Percentiles rank a stretch among this genome's conserved stretches.
Evolutionary conservation across 805 yeast genomes (phyloP).

Genomic region (Candida tibetensis): DNA sequence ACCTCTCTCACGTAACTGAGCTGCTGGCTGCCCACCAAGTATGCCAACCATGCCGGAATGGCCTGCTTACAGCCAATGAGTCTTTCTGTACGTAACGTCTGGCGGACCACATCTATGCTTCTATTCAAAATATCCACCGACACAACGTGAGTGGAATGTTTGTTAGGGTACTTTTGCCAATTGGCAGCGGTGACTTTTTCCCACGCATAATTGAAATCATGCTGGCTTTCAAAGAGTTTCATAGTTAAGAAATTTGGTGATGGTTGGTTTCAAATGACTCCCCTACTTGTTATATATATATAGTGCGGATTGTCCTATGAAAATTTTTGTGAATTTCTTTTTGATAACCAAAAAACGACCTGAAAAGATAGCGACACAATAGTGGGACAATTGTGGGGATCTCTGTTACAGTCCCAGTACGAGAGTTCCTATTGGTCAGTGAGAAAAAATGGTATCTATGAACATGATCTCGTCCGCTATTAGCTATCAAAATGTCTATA

Average conservation of each 20-base stretch:
- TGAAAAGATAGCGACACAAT: too few relatives aligned
- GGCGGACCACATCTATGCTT: conserved; percentile 52
- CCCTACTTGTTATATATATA: too few relatives aligned
- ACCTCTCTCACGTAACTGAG: conserved; percentile 85
- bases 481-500: too few relatives aligned
- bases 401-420: too few relatives aligned
- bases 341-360: too few relatives aligned
- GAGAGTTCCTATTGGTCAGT: too few relatives aligned
- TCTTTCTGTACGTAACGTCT: conserved; percentile 69
- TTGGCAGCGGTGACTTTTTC: conserved; percentile 93
- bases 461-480: too few relatives aligned
- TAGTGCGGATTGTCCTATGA: conserved; percentile 2
- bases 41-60: conserved; percentile 77
- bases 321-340: conserved; percentile 1
- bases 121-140: conserved; percentile 87
- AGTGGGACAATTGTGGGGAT: too few relatives aligned
- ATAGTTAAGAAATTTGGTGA: conserved; percentile 39
- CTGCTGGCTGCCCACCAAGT: conserved; percentile 68
- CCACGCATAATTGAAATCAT: conserved; percentile 82
- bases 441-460: too few relatives aligned
- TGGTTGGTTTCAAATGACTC: too few relatives aligned
- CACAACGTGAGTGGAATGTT: conserved; percentile 84
- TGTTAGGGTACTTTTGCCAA: conserved; percentile 97
- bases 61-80: conserved; percentile 85
- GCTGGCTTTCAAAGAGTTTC: conserved; percentile 75